These are phyloP conservation scores for Megacollybia marginata DNA, from an alignment of 768 basidiomycete genomes.

Conservation along the genomic window DNA sequence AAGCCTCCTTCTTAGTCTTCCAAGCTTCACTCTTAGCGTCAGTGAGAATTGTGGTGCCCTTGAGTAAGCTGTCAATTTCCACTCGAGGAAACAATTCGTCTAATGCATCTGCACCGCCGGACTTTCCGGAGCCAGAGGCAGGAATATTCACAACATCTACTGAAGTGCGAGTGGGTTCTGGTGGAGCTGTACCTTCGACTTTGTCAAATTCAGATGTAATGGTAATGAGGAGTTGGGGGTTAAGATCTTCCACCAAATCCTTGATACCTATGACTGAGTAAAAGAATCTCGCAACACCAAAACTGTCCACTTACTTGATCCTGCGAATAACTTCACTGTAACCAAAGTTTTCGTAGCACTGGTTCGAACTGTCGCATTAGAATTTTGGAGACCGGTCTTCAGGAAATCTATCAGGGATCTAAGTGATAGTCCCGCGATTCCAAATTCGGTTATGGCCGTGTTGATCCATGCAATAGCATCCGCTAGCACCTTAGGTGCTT, in stretches of 20 bases:
- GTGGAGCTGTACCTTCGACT: constrained; percentile 67
- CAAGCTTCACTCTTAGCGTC: constrained; percentile 91
- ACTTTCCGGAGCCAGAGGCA: constrained; percentile 31
- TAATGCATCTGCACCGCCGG: constrained; percentile 56
- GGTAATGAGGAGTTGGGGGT: constrained; percentile 86
- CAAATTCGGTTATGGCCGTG: constrained; percentile 81
- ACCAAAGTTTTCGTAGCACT: constrained; percentile 92
- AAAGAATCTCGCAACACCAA: neutral
- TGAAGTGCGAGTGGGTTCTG: constrained; percentile 72
- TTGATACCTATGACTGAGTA: constrained; percentile 59
- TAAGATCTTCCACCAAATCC: constrained; percentile 89
- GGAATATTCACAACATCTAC: constrained; percentile 60
- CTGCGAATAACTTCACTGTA: constrained; percentile 87
- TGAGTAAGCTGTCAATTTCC: constrained; percentile 81
- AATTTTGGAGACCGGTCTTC: constrained; percentile 80
- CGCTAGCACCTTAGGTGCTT: constrained; percentile 93
- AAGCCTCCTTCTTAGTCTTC: constrained; percentile 94
- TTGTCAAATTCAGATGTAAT: constrained; percentile 93
- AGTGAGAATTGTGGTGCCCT: constrained; percentile 72
- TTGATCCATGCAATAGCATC: constrained; percentile 90
- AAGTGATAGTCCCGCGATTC: constrained; percentile 78
- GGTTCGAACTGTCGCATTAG: constrained; percentile 89
- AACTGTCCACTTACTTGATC: constrained; percentile 49
- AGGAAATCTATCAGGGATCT: constrained; percentile 86
- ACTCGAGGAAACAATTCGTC: constrained; percentile 95